These are phyloP conservation scores for Aspergillus niger DNA, from an alignment of 2,329 filamentous ascomycete species.

Conservation along the genomic window DNA sequence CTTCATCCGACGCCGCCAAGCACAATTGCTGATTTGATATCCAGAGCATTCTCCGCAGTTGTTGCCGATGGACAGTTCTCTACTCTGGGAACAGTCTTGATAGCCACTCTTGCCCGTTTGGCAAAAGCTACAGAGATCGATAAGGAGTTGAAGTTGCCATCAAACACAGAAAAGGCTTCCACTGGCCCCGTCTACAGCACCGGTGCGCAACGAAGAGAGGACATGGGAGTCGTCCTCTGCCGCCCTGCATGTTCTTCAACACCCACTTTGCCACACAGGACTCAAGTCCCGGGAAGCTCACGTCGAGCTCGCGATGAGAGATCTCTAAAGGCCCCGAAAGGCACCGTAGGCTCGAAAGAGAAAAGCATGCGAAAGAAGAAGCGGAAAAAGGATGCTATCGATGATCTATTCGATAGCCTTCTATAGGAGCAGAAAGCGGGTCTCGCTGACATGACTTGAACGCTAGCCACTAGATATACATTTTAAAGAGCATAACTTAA, in stretches of 20 bases:
- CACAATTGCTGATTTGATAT: not conserved
- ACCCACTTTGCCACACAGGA: not conserved
- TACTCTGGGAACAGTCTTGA: constrained; percentile 67
- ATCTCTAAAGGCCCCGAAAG: not conserved
- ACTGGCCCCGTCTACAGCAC: not conserved
- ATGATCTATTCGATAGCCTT: constrained; percentile 69
- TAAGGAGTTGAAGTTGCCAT: constrained; percentile 21
- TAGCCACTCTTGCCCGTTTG: constrained; percentile 65
- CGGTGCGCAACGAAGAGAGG: constrained; percentile 19
- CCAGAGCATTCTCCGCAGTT: constrained; percentile 64
- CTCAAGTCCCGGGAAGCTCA: not conserved
- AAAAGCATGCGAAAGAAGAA: constrained; percentile 53
- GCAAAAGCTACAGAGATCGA: constrained; percentile 47
- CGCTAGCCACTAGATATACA: not conserved
- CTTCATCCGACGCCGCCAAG: not conserved
- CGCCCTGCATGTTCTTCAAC: constrained; percentile 17
- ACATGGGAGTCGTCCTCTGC: constrained; percentile 28
- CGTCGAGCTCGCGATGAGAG: not conserved
- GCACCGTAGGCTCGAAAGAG: constrained; percentile 6
- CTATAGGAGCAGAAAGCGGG: constrained; percentile 28
- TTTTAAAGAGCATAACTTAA: not conserved
- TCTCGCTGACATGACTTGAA: not conserved
- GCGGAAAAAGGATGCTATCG: constrained; percentile 66
- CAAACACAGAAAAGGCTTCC: not conserved
- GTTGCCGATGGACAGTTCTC: constrained; percentile 73